Evolutionary conservation across 2,329 filamentous ascomycete species (phyloP), one percentile per base, ranked within the genome.

Genomic region (Arthroderma uncinatum): DNA sequence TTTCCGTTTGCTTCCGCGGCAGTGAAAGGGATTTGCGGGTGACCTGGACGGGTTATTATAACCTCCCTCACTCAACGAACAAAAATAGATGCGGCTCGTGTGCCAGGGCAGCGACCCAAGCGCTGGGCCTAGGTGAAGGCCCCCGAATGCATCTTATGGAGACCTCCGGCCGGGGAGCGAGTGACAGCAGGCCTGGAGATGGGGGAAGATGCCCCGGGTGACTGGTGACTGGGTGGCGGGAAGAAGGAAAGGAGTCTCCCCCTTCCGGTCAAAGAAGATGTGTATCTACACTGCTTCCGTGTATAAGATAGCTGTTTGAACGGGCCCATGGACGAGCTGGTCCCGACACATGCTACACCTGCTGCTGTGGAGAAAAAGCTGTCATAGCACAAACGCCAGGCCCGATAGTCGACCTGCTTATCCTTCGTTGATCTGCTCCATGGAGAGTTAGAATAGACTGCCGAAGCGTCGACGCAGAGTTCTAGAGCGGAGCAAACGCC

Each of bases 11-110:
- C 21, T 21, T 44, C 40, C 19, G 39, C 39, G 10, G 30, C 30
- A 33, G 6, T 33, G 30, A 10, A 33, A 33, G 30, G 10, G 10
- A 10, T 19, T 44, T 44, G 40, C 40, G 40, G 21, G 16, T 28
- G 28, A 30, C 28, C 19, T 14, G 21, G 40, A n/a, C 39, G 39
- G 40, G 14, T 50, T 50, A 30, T 50, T 19, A 30, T 50, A 50
- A 50, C 23, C 25, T 34, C 7, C 44, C 19, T 25, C 39, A 21
- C 4, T 19, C 44, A n/a, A 33, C 14, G 28, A 50, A 50, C 44
- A 30, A 50, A 50, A 50, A 50, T 50, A 50, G 44, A 50, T 50
- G 44, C 44, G 44, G 44, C 44, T 50, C 44, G 44, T 25, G 44
- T 50, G 44, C 44, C 44, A 30, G 44, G 28, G 44, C 40, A 25